Base-by-base conservation (phyloP, 495 filamentous ascomycete genomes). In the Talaromyces borbonicus region DNA sequence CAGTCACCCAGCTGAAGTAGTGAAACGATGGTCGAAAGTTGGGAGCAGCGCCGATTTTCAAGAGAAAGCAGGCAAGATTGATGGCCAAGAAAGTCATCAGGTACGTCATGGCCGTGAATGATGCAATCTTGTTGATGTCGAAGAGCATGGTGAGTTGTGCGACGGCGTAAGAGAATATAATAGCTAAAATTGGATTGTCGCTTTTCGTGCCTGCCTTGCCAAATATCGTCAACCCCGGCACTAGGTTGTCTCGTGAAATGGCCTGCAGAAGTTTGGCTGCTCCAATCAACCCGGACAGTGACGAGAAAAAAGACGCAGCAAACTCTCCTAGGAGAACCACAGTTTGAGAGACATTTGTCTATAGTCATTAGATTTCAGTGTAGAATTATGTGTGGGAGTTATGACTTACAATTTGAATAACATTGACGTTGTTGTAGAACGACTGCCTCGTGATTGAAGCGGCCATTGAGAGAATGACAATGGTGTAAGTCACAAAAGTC, bases 21-120 rank as follows among this genome's bases (percentile, higher is more conserved):
- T 84, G 83, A 57, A 94, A 94, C 1, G 83, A 87, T 1, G 87
- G 87, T 24, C 87, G 72, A 53, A 94, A 94, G 56, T 94, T 94
- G 6, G 87, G 87, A 1, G 87, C 87, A n/a, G 86, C 89, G n/a
- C 86, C 81, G 38, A 93, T 87, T 59, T 92, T 94, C 30, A 94
- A 65, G 1, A 93, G 66, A 54, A 93, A 93, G 56, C 86, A 92
- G 15, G 87, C 87, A 4, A 94, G 68, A 50, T 92, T 94, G 54
- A 80, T 92, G 19, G 71, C 67, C 25, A 66, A 52, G 43, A 67
- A 61, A 23, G 78, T 79, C 67, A 86, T 84, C 49, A 89, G 74
- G 51, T 90, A 94, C 12, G 84, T 83, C 85, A 90, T 94, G 4
- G 87, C 89, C 36, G 89, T 81, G 46, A 90, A 83, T 1, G 84